Percentiles rank a stretch among this genome's conserved stretches.
phyloP scores from a whole-genome alignment of 1,284 basidiomycete species.

The Rhodofomes roseus region DNA sequence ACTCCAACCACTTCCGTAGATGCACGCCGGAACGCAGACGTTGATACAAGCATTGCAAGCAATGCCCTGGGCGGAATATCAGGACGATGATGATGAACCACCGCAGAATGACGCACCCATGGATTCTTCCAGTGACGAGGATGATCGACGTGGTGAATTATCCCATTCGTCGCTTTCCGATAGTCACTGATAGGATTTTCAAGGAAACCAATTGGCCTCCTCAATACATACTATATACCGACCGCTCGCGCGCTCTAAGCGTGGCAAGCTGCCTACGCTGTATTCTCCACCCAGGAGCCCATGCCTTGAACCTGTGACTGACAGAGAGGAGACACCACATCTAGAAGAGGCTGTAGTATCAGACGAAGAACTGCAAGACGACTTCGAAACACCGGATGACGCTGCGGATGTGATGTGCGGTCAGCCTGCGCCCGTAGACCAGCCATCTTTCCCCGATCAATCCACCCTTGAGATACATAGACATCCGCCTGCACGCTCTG shows the following conservation, averaged over 20 bases:
- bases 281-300: conserved; percentile 14
- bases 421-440: conserved; percentile 11
- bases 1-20: conserved; percentile 31
- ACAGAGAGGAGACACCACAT: conserved; percentile 25
- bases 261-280: conserved; percentile 34
- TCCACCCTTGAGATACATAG: not conserved
- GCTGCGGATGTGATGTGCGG: not conserved
- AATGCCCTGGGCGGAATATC: conserved; percentile 67
- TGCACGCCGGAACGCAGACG: conserved; percentile 80
- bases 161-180: not conserved
- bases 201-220: conserved; percentile 54
- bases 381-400: conserved; percentile 43
- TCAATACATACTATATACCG: conserved; percentile 85
- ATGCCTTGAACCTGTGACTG: conserved; percentile 21
- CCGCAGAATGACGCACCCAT: conserved; percentile 37
- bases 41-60: conserved; percentile 83
- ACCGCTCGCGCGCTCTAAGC: conserved; percentile 66
- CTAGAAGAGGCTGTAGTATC: conserved; percentile 29
- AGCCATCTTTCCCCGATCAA: conserved; percentile 10
- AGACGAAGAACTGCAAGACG: conserved; percentile 59
- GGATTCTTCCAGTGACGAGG: conserved; percentile 61
- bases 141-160: conserved; percentile 35
- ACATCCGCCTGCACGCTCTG: conserved; percentile 25
- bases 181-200: not conserved
- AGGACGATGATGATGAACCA: conserved; percentile 63